Evolutionary conservation across 2,329 filamentous ascomycete species (phyloP).

Genomic region (Colletotrichum cereale): DNA sequence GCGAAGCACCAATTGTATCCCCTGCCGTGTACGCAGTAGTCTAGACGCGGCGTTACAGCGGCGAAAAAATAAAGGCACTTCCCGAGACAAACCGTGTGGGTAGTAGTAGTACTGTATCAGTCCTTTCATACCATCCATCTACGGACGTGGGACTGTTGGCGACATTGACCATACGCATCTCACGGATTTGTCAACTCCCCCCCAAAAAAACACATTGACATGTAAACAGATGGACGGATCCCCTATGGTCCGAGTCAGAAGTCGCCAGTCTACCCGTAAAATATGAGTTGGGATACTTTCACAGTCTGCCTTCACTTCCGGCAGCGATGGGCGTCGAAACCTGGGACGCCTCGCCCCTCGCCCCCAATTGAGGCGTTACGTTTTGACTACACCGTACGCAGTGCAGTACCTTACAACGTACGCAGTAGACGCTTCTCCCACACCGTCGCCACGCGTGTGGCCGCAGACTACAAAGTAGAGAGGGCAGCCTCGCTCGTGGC

Average conservation of each 20-base stretch:
- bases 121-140: background rate
- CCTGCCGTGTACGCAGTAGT: conserved; percentile 18
- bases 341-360: background rate
- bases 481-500: background rate
- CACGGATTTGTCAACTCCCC: background rate
- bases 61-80: conserved; percentile 20
- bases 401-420: too few relatives aligned
- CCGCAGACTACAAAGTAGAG: background rate
- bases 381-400: background rate
- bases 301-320: background rate
- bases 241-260: conserved; percentile 21
- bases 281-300: background rate
- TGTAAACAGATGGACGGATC: background rate
- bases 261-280: too few relatives aligned
- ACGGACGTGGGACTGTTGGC: background rate
- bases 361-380: background rate
- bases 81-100: conserved; percentile 19
- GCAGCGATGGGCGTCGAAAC: conserved; percentile 1
- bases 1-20: background rate
- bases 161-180: conserved; percentile 4
- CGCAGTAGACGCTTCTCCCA: too few relatives aligned
- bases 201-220: background rate
- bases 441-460: background rate
- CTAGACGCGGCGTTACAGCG: conserved; percentile 26
- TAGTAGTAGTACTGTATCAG: conserved; percentile 8